phyloP scores from a whole-genome alignment of 768 basidiomycete species.

The Auriscalpium orientale region DNA sequence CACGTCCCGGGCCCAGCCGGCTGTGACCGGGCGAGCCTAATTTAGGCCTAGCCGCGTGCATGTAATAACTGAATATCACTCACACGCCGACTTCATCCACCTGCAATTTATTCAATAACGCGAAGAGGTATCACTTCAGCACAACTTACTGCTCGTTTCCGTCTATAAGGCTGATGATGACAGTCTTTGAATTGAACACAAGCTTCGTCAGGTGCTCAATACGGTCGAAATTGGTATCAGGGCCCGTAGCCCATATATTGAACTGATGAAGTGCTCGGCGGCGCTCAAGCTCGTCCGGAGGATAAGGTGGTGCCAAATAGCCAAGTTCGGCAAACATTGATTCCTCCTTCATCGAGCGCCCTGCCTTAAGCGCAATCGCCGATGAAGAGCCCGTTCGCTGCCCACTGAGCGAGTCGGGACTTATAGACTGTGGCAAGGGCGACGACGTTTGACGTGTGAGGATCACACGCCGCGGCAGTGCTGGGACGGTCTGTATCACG shows the following conservation, averaged over 20 bases:
- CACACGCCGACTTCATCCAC: slow-evolving; percentile 89
- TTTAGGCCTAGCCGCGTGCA: background rate
- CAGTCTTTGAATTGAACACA: slow-evolving; percentile 86
- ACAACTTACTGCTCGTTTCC: slow-evolving; percentile 66
- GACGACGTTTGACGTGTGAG: slow-evolving; percentile 59
- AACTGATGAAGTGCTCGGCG: slow-evolving; percentile 86
- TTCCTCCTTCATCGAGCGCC: slow-evolving; percentile 57
- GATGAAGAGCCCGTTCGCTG: slow-evolving; percentile 1
- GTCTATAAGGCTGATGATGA: slow-evolving; percentile 78
- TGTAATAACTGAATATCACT: slow-evolving; percentile 17
- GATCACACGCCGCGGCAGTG: slow-evolving; percentile 42
- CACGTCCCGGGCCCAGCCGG: slow-evolving; percentile 32
- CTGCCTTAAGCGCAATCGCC: slow-evolving; percentile 14
- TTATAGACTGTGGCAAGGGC: slow-evolving; percentile 44
- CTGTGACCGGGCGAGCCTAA: slow-evolving; percentile 19
- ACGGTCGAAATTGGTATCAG: slow-evolving; percentile 88
- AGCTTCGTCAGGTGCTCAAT: slow-evolving; percentile 90
- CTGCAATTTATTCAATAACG: slow-evolving; percentile 27
- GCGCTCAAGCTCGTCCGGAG: slow-evolving; percentile 78
- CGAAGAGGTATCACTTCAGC: too few relatives aligned
- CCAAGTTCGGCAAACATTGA: slow-evolving; percentile 56
- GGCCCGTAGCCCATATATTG: slow-evolving; percentile 81
- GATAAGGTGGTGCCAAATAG: slow-evolving; percentile 74
- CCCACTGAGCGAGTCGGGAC: slow-evolving; percentile 23
- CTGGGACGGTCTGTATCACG: slow-evolving; percentile 34